Base-by-base conservation (phyloP, 2,329 filamentous ascomycete genomes). In the Onygenales sp. region DNA sequence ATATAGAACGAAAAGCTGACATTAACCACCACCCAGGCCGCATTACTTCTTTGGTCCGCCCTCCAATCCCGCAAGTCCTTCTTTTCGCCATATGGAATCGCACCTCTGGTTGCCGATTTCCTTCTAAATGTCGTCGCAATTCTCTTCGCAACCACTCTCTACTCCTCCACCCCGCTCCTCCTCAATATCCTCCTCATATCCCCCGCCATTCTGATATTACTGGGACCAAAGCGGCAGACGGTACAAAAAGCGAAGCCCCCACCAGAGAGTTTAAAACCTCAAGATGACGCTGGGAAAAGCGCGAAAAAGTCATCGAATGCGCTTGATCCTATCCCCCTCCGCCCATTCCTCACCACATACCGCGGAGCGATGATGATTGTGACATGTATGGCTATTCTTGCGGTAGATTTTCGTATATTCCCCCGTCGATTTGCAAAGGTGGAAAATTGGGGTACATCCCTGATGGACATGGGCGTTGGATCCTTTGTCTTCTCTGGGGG, bases 361-460 rank as follows among this genome's bases (percentile, higher is more conserved):
- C 85, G 93, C 52, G 91, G 89, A 2, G 82, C 83, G 49, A 95
- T 98, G 90, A 83, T 98, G 78, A 79, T 95, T 50, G 79, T 87
- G 59, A 98, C 93, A 7, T 94, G 89, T 64, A 73, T 93, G 45
- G 88, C 89, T 51, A 97, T 98, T 61, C 79, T 98, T n/a, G 93
- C 93, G 13, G 93, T 98, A 50, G 93, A 98, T 71, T 98, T 98
- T 67, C 83, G 79, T 14, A 78, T 96, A 55, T 98, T 98, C 64
- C 93, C 93, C 2, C 83, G 93, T 32, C 85, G 93, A 35, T 97
- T 97, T 67, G 93, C 90, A 54, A 98, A 98, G 74, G 93, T 95
- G 2, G 93, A 98, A 72, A 96, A 89, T n/a, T 98, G 93, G 89
- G 93, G 93, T 52, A 96, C 92, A 1, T 97, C 92, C n/a, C 75